Evolutionary conservation across 2,329 filamentous ascomycete genomes (phyloP), one percentile per base, ranked within the genome.

Genomic region (Phialophora verrucosa): DNA sequence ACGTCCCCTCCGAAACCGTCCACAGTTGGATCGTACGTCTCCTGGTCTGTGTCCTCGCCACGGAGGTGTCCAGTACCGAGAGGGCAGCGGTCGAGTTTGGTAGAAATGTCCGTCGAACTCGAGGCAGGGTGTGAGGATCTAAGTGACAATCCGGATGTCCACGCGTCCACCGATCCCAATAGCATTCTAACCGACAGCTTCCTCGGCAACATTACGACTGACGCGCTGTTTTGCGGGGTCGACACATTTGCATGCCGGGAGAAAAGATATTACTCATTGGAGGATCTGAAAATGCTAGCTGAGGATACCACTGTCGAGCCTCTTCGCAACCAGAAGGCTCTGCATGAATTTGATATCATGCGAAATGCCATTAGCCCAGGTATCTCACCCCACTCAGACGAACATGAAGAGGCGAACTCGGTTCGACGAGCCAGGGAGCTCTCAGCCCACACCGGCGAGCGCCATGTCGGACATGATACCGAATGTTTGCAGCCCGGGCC

Each of bases 231-330:
- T 1, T 25, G 44, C n/a, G 65, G 63, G n/a, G 53, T 64, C 27
- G 60, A 64, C 2, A 49, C 49, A 35, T 64, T 62, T 44, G 23
- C 56, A 23, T 59, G 56, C 20, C 23, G 35, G 25, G 25, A 20
- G 5, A 62, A 53, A 47, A 59, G 23, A n/a, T 56, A 63, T 54
- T 65, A 62, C 49, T 69, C 69, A 2, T 57, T 71, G 32, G 62
- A 67, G n/a, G 69, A 70, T n/a, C 47, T 70, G 32, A 71, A 69
- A 32, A 42, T 29, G 35, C 59, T 66, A 20, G 63, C 67, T 56
- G 32, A n/a, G 5, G 14, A 47, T 14, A 23, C 53, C 8, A 56
- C 31, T 14, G 17, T 29, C 6, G 23, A 25, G 29, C 7, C 47
- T 27, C 11, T 27, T 25, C 17, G n/a, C 27, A 23, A 27, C 29